Base-by-base conservation (phyloP, 2,329 filamentous ascomycete genomes). In the Sporothrix humicola region DNA sequence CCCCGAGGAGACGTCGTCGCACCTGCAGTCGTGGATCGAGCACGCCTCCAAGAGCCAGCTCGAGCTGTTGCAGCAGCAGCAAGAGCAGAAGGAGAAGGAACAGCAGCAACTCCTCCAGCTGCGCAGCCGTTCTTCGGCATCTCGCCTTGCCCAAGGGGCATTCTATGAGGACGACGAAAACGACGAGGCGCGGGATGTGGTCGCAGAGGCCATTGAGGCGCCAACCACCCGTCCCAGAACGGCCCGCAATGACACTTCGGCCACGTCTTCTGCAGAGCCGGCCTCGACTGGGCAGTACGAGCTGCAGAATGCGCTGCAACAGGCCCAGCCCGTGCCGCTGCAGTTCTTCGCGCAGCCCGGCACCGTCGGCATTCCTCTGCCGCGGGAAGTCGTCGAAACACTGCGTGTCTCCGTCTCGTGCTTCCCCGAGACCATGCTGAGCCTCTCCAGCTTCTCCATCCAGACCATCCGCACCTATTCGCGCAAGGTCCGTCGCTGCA, bases 401-500 rank as follows among this genome's bases (percentile, higher is more conserved):
- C 81, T 90, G 3, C 82, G 85, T 42, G 83, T 88, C 6, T 88
- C 85, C 0, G 84, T 88, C 12, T 81, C 84, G 5, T 88, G 86
- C 76, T 90, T 90, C 75, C 88, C 88, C 0, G 87, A 89, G 76
- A 88, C 87, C 0, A 88, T 89, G 85, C 84, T 90, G 0, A 81
- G 86, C 12, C 85, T 87, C 5, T 86, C 84, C 0, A 88, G 85
- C 77, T 81, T 89, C 4, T 86, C 87, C 0, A 82, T 89, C 68
- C 87, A 90, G 79, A 89, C 86, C 0, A 88, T 90, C 73, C 86
- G 88, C 17, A 79, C 83, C 42, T 88, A 88, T 76, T 85, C 87
- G 0, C 86, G 83, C 70, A 88, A 88, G 77, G 78, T 88, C 54
- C 83, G 83, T 66, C 86, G 85, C n/a, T 81, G 76, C 26, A 75